Evolutionary conservation across 2,329 filamentous ascomycete genomes (phyloP).

Genomic region (Lecanicillium sp.): DNA sequence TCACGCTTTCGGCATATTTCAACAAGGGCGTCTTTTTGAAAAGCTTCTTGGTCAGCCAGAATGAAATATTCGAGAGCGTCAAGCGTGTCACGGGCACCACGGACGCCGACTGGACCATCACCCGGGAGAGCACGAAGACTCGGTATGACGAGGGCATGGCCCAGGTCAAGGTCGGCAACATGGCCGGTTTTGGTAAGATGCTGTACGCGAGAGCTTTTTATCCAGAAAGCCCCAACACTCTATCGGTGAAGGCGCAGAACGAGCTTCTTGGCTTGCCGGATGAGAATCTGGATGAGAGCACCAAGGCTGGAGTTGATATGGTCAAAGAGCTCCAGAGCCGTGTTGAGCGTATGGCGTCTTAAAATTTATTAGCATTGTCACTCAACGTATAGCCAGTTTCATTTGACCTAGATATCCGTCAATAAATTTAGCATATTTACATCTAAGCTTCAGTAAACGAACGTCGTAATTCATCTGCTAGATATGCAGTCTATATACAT

Average conservation of each 20-base stretch:
- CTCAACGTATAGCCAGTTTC: too few species aligned
- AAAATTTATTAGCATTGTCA: too few species aligned
- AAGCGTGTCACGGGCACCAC: conserved; percentile 51
- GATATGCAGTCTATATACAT: conserved; percentile 1
- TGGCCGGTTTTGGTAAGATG: conserved; percentile 36
- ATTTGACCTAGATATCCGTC: too few species aligned
- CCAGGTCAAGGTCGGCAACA: conserved; percentile 35
- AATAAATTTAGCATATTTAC: neutral
- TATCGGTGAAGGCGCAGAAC: conserved; percentile 38
- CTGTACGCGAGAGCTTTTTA: conserved; percentile 50
- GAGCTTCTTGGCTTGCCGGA: conserved; percentile 44
- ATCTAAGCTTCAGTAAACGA: neutral
- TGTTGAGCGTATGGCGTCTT: too few species aligned
- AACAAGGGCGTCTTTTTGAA: conserved; percentile 45
- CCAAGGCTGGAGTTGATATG: too few species aligned
- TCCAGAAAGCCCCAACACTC: conserved; percentile 30
- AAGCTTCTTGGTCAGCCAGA: conserved; percentile 53
- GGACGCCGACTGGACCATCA: conserved; percentile 54
- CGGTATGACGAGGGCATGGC: conserved; percentile 41
- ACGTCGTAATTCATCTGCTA: neutral
- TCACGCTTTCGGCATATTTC: conserved; percentile 34
- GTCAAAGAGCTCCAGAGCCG: too few species aligned
- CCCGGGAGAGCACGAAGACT: conserved; percentile 36
- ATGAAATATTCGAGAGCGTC: conserved; percentile 55
- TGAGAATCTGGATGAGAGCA: conserved; percentile 50